These are phyloP conservation scores for Lipomyces yamanashiensis DNA, from an alignment of 805 yeast species.

Conservation along the genomic window DNA sequence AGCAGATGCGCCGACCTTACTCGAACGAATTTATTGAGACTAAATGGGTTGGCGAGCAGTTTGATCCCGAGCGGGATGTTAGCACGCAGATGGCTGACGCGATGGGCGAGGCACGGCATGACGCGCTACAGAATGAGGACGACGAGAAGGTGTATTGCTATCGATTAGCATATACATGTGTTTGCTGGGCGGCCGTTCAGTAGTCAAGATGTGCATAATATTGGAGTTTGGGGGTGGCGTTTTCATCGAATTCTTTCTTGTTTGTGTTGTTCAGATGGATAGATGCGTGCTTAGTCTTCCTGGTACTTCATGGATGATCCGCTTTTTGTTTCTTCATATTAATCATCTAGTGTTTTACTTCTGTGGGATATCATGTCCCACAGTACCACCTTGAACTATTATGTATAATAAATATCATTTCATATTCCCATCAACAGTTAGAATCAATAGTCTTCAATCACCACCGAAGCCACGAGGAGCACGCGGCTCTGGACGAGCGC, in stretches of 20 bases:
- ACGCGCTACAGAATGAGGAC: neutral
- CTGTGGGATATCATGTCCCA: too few species aligned
- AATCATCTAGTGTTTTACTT: too few species aligned
- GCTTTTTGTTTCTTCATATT: too few species aligned
- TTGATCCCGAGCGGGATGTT: neutral
- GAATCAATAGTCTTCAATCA: neutral
- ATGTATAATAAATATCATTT: too few species aligned
- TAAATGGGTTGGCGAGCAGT: conserved; percentile 2
- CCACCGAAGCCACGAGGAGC: neutral
- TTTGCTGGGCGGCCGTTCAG: conserved; percentile 9
- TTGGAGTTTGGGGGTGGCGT: too few species aligned
- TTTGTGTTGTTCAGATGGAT: too few species aligned
- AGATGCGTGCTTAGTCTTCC: too few species aligned
- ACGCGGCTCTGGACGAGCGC: neutral
- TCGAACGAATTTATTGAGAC: neutral
- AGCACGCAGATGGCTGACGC: conserved; percentile 1
- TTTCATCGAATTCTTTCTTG: too few species aligned
- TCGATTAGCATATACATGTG: conserved; percentile 6
- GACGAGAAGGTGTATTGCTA: conserved; percentile 10
- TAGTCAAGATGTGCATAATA: neutral
- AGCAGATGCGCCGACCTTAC: neutral
- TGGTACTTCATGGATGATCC: too few species aligned
- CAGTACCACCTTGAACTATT: too few species aligned
- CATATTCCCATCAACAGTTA: too few species aligned
- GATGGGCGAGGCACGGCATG: conserved; percentile 2